Evolutionary conservation across 148 eudicot genomes (phyloP), one percentile per base, ranked within the genome.

Genomic region (Spergularia marina): DNA sequence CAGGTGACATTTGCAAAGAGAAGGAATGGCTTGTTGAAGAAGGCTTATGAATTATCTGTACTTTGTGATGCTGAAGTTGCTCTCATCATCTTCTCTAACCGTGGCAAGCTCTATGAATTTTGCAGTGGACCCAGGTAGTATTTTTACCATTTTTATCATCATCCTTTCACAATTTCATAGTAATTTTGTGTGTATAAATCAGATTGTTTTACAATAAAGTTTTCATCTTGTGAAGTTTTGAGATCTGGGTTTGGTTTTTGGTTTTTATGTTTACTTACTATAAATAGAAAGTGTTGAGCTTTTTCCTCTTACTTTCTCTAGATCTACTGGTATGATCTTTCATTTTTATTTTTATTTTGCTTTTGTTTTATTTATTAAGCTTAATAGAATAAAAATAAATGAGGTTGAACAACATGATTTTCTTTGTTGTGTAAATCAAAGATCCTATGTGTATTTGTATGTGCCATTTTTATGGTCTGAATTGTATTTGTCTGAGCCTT

Each of bases 1-100:
- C 91, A 88, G 54, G 91, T 88, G 5, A 88, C 91, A 30, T 89
- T 89, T 85, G 93, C 93, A 66, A 89, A 89, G 83, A 89, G 93
- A 62, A 89, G 93, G 65, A 89, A 89, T 84, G 93, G 93, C 1
- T 74, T 89, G 10, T 65, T 89, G 76, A 89, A 89, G 84, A 89
- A 89, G 71, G 93, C 90, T 68, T 89, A 87, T 82, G 93, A 86
- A 70, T 85, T 89, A 14, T 85, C 89, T 49, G 91, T 86, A 2
- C 86, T 86, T 11, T 86, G 91, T 81, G 84, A 83, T 74, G 86
- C 86, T 79, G 89, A 86, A 65, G 86, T 86, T 79, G 89, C 86
- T 59, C 85, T 86, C 1, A 64, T 78, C 12, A 78, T 78, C 58
- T 78, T 78, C 76, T 86, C 89, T 56, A 86, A 78, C 57, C 74